These are phyloP conservation scores for Kernera saxatilis DNA, from an alignment of 345 rosid species.

Conservation along the genomic window DNA sequence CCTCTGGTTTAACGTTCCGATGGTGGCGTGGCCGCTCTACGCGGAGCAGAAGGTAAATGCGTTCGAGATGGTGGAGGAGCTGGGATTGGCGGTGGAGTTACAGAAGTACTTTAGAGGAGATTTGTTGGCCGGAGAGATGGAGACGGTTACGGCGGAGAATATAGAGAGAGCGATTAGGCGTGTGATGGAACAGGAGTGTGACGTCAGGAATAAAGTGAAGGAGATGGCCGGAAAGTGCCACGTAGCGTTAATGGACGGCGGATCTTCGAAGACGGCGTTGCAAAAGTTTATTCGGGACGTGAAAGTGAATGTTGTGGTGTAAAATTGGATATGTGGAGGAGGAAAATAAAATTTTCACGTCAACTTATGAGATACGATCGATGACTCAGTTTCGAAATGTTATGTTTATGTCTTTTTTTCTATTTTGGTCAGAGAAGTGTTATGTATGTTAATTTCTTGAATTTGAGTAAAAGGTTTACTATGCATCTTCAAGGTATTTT, in stretches of 20 bases:
- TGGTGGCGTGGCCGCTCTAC: constrained; percentile 48
- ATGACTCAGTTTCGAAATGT: no score
- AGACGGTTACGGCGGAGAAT: constrained; percentile 29
- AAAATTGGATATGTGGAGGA: not conserved
- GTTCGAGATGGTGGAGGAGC: constrained; percentile 40
- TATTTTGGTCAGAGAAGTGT: no score
- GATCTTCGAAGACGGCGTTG: constrained; percentile 34
- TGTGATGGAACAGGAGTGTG: constrained; percentile 35
- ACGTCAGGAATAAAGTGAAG: constrained; percentile 30
- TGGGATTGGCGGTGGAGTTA: constrained; percentile 43
- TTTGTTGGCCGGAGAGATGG: not conserved
- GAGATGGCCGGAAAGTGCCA: constrained; percentile 28
- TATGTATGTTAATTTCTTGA: no score
- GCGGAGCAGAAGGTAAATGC: constrained; percentile 57
- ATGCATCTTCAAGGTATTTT: no score
- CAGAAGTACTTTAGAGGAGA: constrained; percentile 21
- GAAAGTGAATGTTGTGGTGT: not conserved
- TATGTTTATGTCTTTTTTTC: no score
- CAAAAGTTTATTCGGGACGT: constrained; percentile 34
- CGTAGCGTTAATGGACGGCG: constrained; percentile 34
- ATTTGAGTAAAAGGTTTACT: no score
- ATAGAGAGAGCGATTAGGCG: constrained; percentile 35
- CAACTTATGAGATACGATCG: not conserved
- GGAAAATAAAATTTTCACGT: not conserved
- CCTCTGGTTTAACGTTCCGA: constrained; percentile 52